Percentiles rank a stretch among this genome's conserved stretches.
Evolutionary conservation across 768 basidiomycete genomes (phyloP).

Genomic region (Phlebiopsis flavidoalba): DNA sequence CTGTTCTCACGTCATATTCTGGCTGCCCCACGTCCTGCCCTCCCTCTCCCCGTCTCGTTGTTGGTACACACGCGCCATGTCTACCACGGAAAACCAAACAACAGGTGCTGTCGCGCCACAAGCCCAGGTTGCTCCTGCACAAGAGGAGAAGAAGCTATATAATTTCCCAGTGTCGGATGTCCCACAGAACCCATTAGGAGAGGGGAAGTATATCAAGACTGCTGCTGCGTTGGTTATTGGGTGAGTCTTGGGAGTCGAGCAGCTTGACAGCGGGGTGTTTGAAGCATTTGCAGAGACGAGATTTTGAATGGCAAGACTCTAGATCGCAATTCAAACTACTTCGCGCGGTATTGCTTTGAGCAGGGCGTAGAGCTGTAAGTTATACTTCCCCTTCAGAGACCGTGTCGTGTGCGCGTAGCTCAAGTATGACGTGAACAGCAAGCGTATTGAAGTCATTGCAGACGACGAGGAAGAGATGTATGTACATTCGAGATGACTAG

Average conservation of each 20-base stretch:
- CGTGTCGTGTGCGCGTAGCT: not conserved
- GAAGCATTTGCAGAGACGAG: conserved; percentile 61
- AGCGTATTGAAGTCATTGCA: conserved; percentile 86
- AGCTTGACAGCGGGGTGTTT: not conserved
- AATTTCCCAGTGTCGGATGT: conserved; percentile 51
- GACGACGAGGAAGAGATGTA: conserved; percentile 91
- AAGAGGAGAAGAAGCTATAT: conserved; percentile 12
- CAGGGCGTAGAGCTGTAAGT: conserved; percentile 74
- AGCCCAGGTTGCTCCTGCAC: not conserved
- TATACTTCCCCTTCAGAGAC: not conserved
- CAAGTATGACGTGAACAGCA: conserved; percentile 39
- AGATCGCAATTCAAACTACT: conserved; percentile 80
- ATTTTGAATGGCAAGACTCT: conserved; percentile 90
- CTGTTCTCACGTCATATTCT: conserved; percentile 10
- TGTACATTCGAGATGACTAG: conserved; percentile 18
- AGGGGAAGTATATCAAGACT: conserved; percentile 65
- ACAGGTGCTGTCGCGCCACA: not conserved
- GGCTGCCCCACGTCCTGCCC: not conserved
- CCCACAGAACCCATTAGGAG: conserved; percentile 61
- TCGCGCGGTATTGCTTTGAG: conserved; percentile 87
- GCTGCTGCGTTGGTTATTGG: conserved; percentile 77
- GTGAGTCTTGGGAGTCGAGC: conserved; percentile 31
- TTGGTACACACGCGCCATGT: not conserved
- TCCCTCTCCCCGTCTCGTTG: too few species aligned
- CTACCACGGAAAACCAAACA: conserved; percentile 2